Evolutionary conservation across 495 filamentous ascomycete genomes (phyloP), one percentile per base, ranked within the genome.

Genomic region (Delitschia confertaspora): DNA sequence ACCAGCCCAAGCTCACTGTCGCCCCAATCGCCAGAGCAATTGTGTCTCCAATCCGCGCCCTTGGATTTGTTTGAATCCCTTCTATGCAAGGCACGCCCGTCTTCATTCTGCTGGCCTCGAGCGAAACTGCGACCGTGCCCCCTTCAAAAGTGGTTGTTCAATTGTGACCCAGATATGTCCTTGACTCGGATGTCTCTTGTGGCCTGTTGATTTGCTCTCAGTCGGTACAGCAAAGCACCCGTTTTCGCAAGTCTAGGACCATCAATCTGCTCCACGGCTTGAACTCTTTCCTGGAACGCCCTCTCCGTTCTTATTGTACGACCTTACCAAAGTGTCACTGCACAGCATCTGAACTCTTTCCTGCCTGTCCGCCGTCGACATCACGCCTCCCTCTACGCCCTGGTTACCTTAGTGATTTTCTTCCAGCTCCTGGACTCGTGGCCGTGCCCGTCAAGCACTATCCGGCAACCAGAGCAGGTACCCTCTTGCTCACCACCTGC

Each of bases 41-140:
- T 53, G 50, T 38, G 23, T 29, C 8, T 22, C 47, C 13, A n/a
- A 16, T 21, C 50, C 47, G 42, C 42, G 17, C 38, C 35, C 38
- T 24, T 49, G 47, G 47, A 29, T 30, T 38, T 26, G 45, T 14
- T 38, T 27, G n/a, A 21, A 38, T 27, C 30, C 45, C 23, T 38
- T 53, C 45, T 29, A 57, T 57, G 53, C 53, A 57, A 57, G 53
- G 53, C 53, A 57, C 53, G 53, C 36, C 38, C 49, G 43, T 33
- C 36, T 31, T 43, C 47, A 42, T 53, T 49, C 48, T 45, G 31
- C 47, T 38, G 47, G 26, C 45, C 31, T 31, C 37, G 45, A 44
- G 49, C 33, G 13, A 23, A 18, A 48, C 50, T 33, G 38, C 45
- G 18, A 45, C 44, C 38, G 26, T 36, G 18, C 38, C 43, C 33